Evolutionary conservation across 2,329 filamentous ascomycete genomes (phyloP).

Genomic region (Graphium sp.): DNA sequence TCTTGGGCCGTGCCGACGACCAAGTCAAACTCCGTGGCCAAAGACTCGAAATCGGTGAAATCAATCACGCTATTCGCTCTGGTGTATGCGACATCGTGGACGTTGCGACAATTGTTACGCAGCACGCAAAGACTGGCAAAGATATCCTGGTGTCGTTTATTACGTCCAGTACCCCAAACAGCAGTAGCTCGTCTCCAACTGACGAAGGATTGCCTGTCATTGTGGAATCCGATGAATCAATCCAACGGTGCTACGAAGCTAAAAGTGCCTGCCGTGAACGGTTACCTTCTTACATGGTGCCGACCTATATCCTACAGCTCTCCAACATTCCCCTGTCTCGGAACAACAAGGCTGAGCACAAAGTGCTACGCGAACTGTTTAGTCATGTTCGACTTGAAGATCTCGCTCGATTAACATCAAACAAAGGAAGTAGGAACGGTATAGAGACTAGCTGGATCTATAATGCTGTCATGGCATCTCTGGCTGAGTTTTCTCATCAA

Average conservation of each 20-base stretch:
- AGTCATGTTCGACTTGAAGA: constrained; percentile 38
- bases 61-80: constrained; percentile 64
- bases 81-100: constrained; percentile 43
- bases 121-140: constrained; percentile 55
- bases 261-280: constrained; percentile 48
- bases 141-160: constrained; percentile 74
- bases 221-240: neutral
- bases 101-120: constrained; percentile 58
- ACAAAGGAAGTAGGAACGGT: too few species aligned
- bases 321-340: constrained; percentile 61
- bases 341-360: constrained; percentile 80
- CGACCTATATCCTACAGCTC: constrained; percentile 63
- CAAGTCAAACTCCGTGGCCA: constrained; percentile 87
- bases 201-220: neutral
- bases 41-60: constrained; percentile 77
- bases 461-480: constrained; percentile 27
- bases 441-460: too few species aligned
- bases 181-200: neutral
- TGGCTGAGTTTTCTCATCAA: constrained; percentile 35
- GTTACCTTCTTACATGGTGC: constrained; percentile 79
- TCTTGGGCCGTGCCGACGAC: constrained; percentile 75
- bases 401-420: constrained; percentile 21
- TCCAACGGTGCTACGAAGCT: constrained; percentile 15
- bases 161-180: neutral
- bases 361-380: constrained; percentile 51